Percentiles rank a stretch among this genome's conserved stretches.
These are phyloP conservation scores for Dactylellina cionopaga DNA, from an alignment of 2,329 filamentous ascomycete species.

Conservation along the genomic window DNA sequence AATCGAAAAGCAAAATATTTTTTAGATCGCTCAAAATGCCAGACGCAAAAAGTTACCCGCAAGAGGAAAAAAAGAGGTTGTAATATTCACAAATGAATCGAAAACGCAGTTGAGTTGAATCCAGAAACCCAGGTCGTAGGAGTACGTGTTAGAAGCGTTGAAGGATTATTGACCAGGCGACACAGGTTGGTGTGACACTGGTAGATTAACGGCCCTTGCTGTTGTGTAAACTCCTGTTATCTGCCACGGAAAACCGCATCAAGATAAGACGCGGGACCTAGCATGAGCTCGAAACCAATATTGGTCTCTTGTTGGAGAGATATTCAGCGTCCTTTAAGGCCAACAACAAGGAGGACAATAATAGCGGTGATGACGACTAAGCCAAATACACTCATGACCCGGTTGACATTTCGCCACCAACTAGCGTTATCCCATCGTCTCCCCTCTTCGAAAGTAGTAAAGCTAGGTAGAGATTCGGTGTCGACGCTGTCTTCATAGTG, in stretches of 20 bases:
- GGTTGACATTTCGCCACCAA: slow-evolving; percentile 57
- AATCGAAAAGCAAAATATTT: slow-evolving; percentile 46
- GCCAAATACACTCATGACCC: slow-evolving; percentile 54
- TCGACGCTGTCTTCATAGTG: slow-evolving; percentile 48
- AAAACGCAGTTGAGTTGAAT: slow-evolving; percentile 32
- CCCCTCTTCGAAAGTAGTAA: slow-evolving; percentile 50
- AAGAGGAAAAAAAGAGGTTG: slow-evolving; percentile 14
- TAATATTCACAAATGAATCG: slow-evolving; percentile 48
- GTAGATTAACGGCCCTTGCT: slow-evolving; percentile 12
- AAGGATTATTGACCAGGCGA: slow-evolving; percentile 5
- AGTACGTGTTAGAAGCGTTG: slow-evolving; percentile 9
- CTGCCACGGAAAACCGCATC: slow-evolving; percentile 2
- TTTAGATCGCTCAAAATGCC: slow-evolving; percentile 46
- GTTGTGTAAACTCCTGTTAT: slow-evolving; percentile 47
- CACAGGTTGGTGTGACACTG: slow-evolving; percentile 24
- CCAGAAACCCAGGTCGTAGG: slow-evolving; percentile 13
- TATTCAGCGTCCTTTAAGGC: slow-evolving; percentile 32
- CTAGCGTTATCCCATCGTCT: slow-evolving; percentile 54
- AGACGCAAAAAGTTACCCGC: slow-evolving; percentile 28
- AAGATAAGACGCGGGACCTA: slow-evolving; percentile 42
- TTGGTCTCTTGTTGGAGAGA: slow-evolving; percentile 16
- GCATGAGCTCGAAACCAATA: slow-evolving; percentile 17
- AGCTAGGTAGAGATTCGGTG: slow-evolving; percentile 52
- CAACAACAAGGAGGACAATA: slow-evolving; percentile 53
- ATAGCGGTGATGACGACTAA: slow-evolving; percentile 54